A percentile compares a stretch with the other conserved stretches of the same genome.
phyloP scores from a whole-genome alignment of 805 yeast genomes.

The Nakazawaea pomicola region DNA sequence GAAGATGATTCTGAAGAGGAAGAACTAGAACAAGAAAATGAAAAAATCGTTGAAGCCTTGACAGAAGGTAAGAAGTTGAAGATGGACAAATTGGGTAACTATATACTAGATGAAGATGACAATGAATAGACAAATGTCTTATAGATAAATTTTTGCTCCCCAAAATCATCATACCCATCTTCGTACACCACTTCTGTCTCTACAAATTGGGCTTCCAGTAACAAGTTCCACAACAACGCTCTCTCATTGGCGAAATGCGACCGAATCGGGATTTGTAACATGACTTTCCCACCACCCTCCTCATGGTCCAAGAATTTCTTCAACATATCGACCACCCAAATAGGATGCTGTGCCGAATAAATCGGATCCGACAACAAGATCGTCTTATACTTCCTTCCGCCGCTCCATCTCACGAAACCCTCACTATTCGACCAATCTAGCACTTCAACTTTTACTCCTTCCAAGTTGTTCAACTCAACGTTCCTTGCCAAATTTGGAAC shows the following conservation, averaged over 20 bases:
- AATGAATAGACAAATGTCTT: slow-evolving; percentile 23
- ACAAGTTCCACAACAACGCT: slow-evolving; percentile 48
- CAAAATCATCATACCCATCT: slow-evolving; percentile 83
- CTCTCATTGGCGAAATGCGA: slow-evolving; percentile 63
- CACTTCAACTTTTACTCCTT: slow-evolving; percentile 35
- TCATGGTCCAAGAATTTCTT: slow-evolving; percentile 29
- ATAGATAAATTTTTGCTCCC: slow-evolving; percentile 56
- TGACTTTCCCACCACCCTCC: slow-evolving; percentile 44
- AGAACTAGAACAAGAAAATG: slow-evolving; percentile 32
- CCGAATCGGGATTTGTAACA: slow-evolving; percentile 76
- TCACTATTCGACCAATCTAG: slow-evolving; percentile 77
- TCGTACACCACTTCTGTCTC: slow-evolving; percentile 39
- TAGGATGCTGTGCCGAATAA: slow-evolving; percentile 79
- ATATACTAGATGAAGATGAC: slow-evolving; percentile 51
- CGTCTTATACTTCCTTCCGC: slow-evolving; percentile 41
- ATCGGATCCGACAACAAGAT: slow-evolving; percentile 84
- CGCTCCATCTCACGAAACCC: slow-evolving; percentile 23
- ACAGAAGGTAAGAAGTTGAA: slow-evolving; percentile 62
- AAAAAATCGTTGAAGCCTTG: slow-evolving; percentile 64
- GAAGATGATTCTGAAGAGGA: slow-evolving; percentile 30
- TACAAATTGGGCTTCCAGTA: slow-evolving; percentile 26
- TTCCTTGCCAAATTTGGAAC: slow-evolving; percentile 63
- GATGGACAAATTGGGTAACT: slow-evolving; percentile 81
- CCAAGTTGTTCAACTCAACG: slow-evolving; percentile 43
- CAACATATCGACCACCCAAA: slow-evolving; percentile 61